These are phyloP conservation scores for Fusarium euwallaceae DNA, from an alignment of 2,329 filamentous ascomycete genomes.

Conservation along the genomic window DNA sequence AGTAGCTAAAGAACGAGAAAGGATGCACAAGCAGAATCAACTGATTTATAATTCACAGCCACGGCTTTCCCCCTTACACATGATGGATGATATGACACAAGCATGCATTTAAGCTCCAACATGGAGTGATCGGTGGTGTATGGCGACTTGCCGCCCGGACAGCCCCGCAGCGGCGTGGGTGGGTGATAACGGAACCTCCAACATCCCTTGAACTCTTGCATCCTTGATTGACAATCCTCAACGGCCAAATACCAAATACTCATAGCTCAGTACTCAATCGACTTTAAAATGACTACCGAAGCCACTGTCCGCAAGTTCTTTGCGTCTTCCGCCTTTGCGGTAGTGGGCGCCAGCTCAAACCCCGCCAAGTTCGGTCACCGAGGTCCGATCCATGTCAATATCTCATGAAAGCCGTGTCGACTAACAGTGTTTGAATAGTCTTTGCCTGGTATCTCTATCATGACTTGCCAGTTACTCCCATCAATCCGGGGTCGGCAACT, in stretches of 20 bases:
- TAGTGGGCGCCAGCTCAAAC: conserved; percentile 90
- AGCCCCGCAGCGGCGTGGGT: conserved; percentile 41
- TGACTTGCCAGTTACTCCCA: conserved; percentile 80
- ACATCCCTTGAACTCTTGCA: conserved; percentile 21
- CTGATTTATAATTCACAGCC: neutral
- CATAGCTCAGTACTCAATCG: neutral
- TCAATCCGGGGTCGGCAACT: conserved; percentile 79
- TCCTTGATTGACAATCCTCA: conserved; percentile 9
- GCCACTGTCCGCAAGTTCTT: conserved; percentile 84
- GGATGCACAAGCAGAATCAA: neutral
- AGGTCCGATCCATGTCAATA: conserved; percentile 63
- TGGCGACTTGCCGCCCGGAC: conserved; percentile 20
- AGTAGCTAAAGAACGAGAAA: neutral
- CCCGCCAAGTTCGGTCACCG: conserved; percentile 89
- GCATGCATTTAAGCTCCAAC: neutral
- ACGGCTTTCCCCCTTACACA: neutral
- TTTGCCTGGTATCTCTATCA: conserved; percentile 90
- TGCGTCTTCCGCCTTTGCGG: conserved; percentile 82
- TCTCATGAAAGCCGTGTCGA: neutral
- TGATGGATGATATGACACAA: neutral
- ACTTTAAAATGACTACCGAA: conserved; percentile 71
- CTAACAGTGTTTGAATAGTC: conserved; percentile 64
- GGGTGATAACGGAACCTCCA: conserved; percentile 24
- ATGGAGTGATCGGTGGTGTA: conserved; percentile 24
- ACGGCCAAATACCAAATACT: neutral